Evolutionary conservation across 306 rosid genomes (phyloP).

Genomic region (Rosa chinensis): DNA sequence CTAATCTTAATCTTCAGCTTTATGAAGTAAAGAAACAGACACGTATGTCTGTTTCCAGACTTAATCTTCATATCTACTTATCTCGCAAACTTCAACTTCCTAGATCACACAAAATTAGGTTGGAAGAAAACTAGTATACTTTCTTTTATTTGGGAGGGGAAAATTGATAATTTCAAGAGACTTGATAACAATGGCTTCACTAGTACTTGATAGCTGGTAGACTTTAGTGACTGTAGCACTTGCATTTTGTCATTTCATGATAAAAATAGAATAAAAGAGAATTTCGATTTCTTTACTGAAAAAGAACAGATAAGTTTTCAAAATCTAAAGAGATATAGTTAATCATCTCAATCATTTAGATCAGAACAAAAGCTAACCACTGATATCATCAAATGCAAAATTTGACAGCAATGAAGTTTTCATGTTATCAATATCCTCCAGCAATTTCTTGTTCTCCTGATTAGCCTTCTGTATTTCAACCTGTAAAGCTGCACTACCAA

Average conservation of each 20-base stretch:
- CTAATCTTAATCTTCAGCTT: background rate
- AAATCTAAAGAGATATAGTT: background rate
- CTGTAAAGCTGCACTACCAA: conserved; percentile 55
- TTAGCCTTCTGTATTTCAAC: conserved; percentile 41
- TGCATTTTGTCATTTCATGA: background rate
- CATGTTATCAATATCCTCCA: conserved; percentile 51
- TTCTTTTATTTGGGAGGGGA: background rate
- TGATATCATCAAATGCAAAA: conserved; percentile 36
- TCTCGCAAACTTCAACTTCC: background rate
- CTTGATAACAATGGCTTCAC: background rate
- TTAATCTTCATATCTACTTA: background rate
- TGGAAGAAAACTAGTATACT: background rate
- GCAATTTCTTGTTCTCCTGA: conserved; percentile 58
- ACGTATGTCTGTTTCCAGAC: background rate
- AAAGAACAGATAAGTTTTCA: background rate
- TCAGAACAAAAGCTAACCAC: conserved; percentile 30
- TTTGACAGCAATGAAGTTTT: conserved; percentile 53
- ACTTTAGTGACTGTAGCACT: background rate
- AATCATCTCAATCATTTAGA: background rate
- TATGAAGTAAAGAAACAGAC: background rate
- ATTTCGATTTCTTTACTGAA: background rate
- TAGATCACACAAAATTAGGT: background rate
- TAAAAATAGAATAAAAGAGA: background rate
- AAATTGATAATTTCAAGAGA: background rate
- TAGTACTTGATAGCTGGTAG: background rate